Evolutionary conservation across 495 filamentous ascomycete species (phyloP), one percentile per base, ranked within the genome.

Genomic region (Platismatia glauca): DNA sequence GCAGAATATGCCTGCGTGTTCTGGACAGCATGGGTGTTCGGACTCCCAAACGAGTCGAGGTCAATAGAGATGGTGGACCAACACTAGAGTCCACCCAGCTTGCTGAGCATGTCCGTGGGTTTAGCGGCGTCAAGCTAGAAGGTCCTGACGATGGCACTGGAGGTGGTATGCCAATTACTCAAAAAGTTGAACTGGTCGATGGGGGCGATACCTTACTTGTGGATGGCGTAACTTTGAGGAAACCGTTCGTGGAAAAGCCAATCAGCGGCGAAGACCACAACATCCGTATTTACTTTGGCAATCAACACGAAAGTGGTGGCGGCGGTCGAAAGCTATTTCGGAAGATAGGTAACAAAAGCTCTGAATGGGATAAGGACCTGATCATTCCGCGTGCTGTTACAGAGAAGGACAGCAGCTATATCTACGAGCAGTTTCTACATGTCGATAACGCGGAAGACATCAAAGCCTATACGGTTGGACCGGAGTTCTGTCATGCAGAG

Each of bases 241-340:
- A 99, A 68, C 94, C 94, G 0, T 99, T 97, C 72, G 94, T 99
- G 53, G 94, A 99, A 73, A 99, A 99, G 72, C 94, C 94, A 2
- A 88, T 90, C n/a, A 96, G 89, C 72, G 94, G 95, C 20, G 94
- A 99, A 74, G 92, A 99, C 71, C 94, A 99, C 73, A 99, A 97
- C 69, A 96, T 99, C 67, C 87, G 91, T 70, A 96, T 99, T 55
- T 99, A 99, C 71, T 97, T 92, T 70, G 89, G 90, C 11, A 87
- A 86, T 61, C 86, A 86, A 31, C 77, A 86, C 58, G 74, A 81
- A 60, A 78, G 79, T 52, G 92, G 92, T 22, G 90, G 91, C 46
- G 95, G 95, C 48, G 95, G 91, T 29, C 82, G 94, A 60, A 88
- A 89, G 66, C 83, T 99, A 13, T 99, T 99, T 74, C 84, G 94